Percentiles rank a stretch among this genome's conserved stretches.
These are phyloP conservation scores for Aspergillus tubingensis DNA, from an alignment of 2,329 filamentous ascomycete genomes.

Conservation along the genomic window DNA sequence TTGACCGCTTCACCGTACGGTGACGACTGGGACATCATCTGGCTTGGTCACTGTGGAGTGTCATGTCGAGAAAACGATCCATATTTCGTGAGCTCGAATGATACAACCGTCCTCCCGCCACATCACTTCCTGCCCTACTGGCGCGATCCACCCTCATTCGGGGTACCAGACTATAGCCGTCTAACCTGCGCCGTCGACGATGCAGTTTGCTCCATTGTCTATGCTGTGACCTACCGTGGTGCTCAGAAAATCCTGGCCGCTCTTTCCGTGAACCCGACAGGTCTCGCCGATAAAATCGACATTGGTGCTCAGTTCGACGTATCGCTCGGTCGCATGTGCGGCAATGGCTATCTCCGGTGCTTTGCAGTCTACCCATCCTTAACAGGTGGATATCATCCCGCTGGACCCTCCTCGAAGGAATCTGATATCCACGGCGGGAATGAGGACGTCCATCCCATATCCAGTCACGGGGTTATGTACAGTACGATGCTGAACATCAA, in stretches of 20 bases:
- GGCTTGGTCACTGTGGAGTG: constrained; percentile 29
- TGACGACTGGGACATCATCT: constrained; percentile 26
- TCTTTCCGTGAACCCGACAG: constrained; percentile 22
- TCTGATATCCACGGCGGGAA: constrained; percentile 23
- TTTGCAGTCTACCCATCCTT: constrained; percentile 22
- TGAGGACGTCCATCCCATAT: constrained; percentile 1
- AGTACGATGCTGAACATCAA: constrained; percentile 26
- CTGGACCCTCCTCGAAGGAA: constrained; percentile 11
- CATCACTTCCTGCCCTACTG: constrained; percentile 26
- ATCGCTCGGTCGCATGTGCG: constrained; percentile 24
- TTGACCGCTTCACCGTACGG: constrained; percentile 14
- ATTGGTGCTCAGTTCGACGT: constrained; percentile 28
- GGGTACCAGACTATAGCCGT: constrained; percentile 16
- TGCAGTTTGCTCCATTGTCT: constrained; percentile 22
- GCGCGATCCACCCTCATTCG: constrained; percentile 19
- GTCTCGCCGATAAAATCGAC: constrained; percentile 23
- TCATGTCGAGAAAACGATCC: constrained; percentile 18
- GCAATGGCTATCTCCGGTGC: constrained; percentile 22
- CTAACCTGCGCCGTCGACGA: constrained; percentile 18
- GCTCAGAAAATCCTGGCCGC: constrained; percentile 23
- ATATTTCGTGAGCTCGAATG: constrained; percentile 16
- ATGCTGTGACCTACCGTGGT: constrained; percentile 25
- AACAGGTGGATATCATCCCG: constrained; percentile 17
- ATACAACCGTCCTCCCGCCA: constrained; percentile 20
- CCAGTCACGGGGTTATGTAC: constrained; percentile 21